Conservation (phyloP, 306 rosid genomes). For the Cucumis cinereus region DNA sequence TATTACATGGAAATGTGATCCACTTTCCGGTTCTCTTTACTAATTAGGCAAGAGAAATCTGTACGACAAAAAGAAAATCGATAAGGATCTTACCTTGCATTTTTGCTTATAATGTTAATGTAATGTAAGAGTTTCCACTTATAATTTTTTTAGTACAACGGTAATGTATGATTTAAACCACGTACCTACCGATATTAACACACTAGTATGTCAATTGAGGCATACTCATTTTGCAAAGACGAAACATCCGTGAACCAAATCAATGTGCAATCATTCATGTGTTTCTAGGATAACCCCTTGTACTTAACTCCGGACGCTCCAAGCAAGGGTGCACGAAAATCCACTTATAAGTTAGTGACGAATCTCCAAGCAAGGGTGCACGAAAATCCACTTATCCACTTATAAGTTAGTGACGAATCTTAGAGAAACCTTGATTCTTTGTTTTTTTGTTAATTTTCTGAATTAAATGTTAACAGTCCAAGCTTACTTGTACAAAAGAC, state of each 20-base stretch:
- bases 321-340: background rate
- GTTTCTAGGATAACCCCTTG: background rate
- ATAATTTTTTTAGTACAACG: too few species aligned
- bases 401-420: too few species aligned
- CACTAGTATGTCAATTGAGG: too few species aligned
- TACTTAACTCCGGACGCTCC: background rate
- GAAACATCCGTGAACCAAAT: background rate
- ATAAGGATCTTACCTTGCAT: background rate
- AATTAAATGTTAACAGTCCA: too few species aligned
- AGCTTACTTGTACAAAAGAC: too few species aligned
- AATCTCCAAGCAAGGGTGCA: too few species aligned
- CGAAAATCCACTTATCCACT: too few species aligned
- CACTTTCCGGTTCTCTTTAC: background rate
- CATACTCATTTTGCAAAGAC: too few species aligned
- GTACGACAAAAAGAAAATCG: background rate
- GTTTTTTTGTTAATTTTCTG: too few species aligned
- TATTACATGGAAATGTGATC: background rate
- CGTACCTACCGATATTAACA: too few species aligned
- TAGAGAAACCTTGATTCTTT: too few species aligned
- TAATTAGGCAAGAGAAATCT: background rate
- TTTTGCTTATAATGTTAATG: background rate
- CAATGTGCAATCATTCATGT: background rate
- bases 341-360: background rate
- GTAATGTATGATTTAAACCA: too few species aligned
- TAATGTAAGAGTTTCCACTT: background rate